Evolutionary conservation across 371 early-diverging fungal genomes (phyloP), one percentile per base, ranked within the genome.

Genomic region (Mucor piriformis): DNA sequence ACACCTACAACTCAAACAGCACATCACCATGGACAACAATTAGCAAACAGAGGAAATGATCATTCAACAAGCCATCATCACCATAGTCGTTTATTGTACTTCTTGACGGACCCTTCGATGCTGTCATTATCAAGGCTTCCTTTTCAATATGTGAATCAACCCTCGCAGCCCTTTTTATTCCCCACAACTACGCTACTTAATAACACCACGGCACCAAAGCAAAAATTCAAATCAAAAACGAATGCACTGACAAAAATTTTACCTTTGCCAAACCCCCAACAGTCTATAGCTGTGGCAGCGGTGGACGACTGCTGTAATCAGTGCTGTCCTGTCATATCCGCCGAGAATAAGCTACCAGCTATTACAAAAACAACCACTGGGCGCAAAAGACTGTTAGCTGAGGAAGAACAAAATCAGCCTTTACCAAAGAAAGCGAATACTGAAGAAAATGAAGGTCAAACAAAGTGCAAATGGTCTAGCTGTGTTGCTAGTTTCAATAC

Each of bases 381-480:
- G 21, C 35, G 16, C 10, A 20, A 44, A 44, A n/a, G 21, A 44
- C 6, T n/a, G 2, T 4, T n/a, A 13, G 12, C 38, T 6, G 38
- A 15, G 6, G 38, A 37, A 37, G 29, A 29, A 29, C 4, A 29
- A 8, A 8, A 29, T 8, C 38, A 11, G 6, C n/a, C 38, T 13
- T 15, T 12, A 37, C 38, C 38, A 37, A 37, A 11, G 38, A 37
- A 13, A 37, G 46, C 20, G 21, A 18, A 23, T 3, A 29, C 20
- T 15, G 24, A 32, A 16, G 34, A 50, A 50, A 21, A 18, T 2
- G n/a, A 37, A 21, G 43, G 25, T 34, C 2, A 16, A 38, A 29
- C 56, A 0, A 37, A 18, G n/a, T 94, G 95, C 59, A 77, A 87
- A 57, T 95, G 95, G 95, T 78, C 88, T 4, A 85, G 90, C 0